Base-by-base conservation (phyloP, 176 grass and related monocot species). In the Avena atlantica region DNA sequence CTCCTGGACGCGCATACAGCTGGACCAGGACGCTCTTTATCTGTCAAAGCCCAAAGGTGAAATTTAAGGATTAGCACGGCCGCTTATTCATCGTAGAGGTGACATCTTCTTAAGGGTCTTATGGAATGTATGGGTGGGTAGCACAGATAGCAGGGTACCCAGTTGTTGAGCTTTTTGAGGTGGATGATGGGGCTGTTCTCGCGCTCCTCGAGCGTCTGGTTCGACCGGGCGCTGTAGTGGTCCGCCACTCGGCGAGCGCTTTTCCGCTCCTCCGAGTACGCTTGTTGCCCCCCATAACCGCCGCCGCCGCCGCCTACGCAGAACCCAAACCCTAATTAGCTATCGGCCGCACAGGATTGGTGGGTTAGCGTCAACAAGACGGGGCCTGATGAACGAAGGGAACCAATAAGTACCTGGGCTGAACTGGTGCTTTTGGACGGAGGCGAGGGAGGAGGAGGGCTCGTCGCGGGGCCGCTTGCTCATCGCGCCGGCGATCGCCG, bases 131-230 rank as follows among this genome's bases (percentile, higher is more conserved):
- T 53, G 13, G 42, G 25, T 52, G 24, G 23, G 45, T 2, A 4
- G 59, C 2, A 17, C 76, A 59, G 9, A 17, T 15, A 68, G 81
- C 42, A 19, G 6, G 12, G 58, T 87, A 96, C 97, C 96, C 96
- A 98, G 86, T 98, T 98, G 68, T 98, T 98, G 23, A 98, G 90
- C 87, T 99, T 99, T 80, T 99, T 99, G 84, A 99, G 90, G 88
- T 96, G 97, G 84, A 99, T 99, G 84, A 99, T 99, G 58, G 97
- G 97, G 70, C 94, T 99, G 55, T 91, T 95, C 88, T 94, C 97
- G 20, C 97, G 90, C 85, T 98, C 90, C 91, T 98, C 90, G 31
- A 98, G 93, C 62, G 97, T 96, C 90, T 98, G 97, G 83, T 98
- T 98, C 66, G 94, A 96, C 48, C 97, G 93, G 47, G 96, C 90